A percentile compares a stretch with the other conserved stretches of the same genome.
phyloP scores from a whole-genome alignment of 2,329 filamentous ascomycete species.

The Exophiala sp. region DNA sequence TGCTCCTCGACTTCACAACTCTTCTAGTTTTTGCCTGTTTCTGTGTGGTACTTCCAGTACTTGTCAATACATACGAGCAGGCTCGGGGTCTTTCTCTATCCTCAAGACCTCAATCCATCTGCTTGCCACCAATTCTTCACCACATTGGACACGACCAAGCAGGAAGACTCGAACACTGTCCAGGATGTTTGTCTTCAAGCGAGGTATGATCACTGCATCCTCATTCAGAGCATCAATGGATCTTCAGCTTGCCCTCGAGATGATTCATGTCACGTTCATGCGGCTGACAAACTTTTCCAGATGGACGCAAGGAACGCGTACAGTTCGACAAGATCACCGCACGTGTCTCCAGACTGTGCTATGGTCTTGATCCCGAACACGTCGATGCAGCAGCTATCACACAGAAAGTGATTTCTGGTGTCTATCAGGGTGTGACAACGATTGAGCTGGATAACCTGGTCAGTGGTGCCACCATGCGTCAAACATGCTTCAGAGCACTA shows the following conservation, averaged over 20 bases:
- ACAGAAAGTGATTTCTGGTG: conserved; percentile 98
- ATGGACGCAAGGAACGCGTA: conserved; percentile 98
- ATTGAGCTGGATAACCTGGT: conserved; percentile 95
- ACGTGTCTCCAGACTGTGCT: conserved; percentile 94
- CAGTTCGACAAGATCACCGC: conserved; percentile 99
- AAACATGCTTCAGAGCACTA: conserved; percentile 23
- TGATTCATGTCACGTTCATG: conserved; percentile 13
- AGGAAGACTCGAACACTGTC: not conserved
- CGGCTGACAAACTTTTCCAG: conserved; percentile 44
- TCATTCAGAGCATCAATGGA: conserved; percentile 13
- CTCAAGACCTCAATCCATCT: not conserved
- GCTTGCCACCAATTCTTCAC: not conserved
- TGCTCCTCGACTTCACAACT: conserved; percentile 5
- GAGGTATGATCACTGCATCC: conserved; percentile 44
- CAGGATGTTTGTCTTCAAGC: conserved; percentile 57
- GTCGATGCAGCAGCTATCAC: conserved; percentile 97
- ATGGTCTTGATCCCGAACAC: conserved; percentile 90
- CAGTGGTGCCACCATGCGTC: conserved; percentile 39
- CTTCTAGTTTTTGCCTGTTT: conserved; percentile 13
- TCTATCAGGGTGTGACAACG: conserved; percentile 96
- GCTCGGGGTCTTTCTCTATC: conserved; percentile 2
- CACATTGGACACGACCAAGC: not conserved
- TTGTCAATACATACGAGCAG: conserved; percentile 9
- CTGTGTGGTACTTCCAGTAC: conserved; percentile 12
- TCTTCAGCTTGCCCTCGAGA: not conserved